Base-by-base conservation (phyloP, 2,329 filamentous ascomycete species). In the Sordariomycetes sp. region DNA sequence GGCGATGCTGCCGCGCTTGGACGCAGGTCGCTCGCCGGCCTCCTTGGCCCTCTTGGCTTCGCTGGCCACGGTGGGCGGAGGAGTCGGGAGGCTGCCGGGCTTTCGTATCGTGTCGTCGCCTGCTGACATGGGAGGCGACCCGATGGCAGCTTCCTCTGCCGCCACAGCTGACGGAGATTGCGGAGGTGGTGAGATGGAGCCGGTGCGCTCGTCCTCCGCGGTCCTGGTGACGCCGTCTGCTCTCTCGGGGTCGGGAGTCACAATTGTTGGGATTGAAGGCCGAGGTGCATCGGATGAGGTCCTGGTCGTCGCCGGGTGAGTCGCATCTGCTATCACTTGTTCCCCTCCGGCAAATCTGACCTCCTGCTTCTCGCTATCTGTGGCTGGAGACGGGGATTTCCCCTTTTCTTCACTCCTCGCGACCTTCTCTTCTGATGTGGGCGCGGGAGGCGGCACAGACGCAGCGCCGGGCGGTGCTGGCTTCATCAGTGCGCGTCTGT, bases 401-500 rank as follows among this genome's bases (percentile, higher is more conserved):
- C n/a, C 10, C 23, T 10, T 25, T 25, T 25, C 23, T 25, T 25
- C 23, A 28, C 8, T 14, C 8, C 17, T 9, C 25, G 14, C 3
- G 3, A 17, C 10, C 21, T 32, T 25, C 23, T 15, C 23, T 8
- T 14, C 27, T n/a, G 36, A 8, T 16, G 14, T 17, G 12, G 31
- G 19, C 6, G 30, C 37, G 4, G 37, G 28, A 18, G 33, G 16
- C 14, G 33, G 27, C 8, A 39, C 30, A n/a, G 30, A 15, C 11
- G 21, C 18, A 11, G 35, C 14, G 15, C 23, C 28, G 6, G 36
- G 30, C 9, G 49, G 50, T 1, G 44, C 39, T 4, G 51, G 50
- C 18, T 53, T 55, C 35, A 47, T 48, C 3, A 56, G 32, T 9
- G 53, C 46, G 8, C 51, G 48, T 4, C 53, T 55, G 1, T 2